Percentiles rank a stretch among this genome's conserved stretches.
phyloP scores from a whole-genome alignment of 257 asterid species.

The Ligustrum vulgare region DNA sequence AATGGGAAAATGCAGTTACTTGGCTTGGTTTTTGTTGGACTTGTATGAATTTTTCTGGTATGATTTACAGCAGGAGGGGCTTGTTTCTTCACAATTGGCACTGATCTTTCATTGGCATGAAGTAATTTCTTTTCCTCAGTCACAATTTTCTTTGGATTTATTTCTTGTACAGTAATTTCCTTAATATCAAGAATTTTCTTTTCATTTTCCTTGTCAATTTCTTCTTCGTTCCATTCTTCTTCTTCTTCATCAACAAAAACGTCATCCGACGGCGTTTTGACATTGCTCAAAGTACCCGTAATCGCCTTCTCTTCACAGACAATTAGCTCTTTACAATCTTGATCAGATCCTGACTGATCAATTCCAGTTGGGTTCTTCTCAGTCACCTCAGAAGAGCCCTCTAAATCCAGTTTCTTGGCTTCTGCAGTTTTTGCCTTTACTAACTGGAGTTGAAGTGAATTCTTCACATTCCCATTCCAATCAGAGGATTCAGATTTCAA shows the following conservation, averaged over 20 bases:
- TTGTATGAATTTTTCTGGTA: slow-evolving; percentile 37
- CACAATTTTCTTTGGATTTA: slow-evolving; percentile 36
- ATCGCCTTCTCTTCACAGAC: slow-evolving; percentile 57
- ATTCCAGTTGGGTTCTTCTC: slow-evolving; percentile 25
- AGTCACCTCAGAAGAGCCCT: slow-evolving; percentile 10
- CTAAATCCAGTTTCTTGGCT: slow-evolving; percentile 22
- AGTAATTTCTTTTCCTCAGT: slow-evolving; percentile 41
- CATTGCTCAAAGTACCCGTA: slow-evolving; percentile 37
- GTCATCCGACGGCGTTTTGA: slow-evolving; percentile 31
- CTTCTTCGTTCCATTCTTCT: slow-evolving; percentile 26
- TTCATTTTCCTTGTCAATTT: slow-evolving; percentile 36
- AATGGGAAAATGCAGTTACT: slow-evolving; percentile 32
- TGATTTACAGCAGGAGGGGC: slow-evolving; percentile 33
- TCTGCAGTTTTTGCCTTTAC: slow-evolving; percentile 28
- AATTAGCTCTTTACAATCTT: slow-evolving; percentile 38
- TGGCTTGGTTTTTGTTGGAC: slow-evolving; percentile 43
- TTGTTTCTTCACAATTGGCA: slow-evolving; percentile 42
- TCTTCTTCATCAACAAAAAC: slow-evolving; percentile 29
- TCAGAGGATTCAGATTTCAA: slow-evolving; percentile 29
- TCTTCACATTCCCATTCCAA: slow-evolving; percentile 13
- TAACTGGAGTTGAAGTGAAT: slow-evolving; percentile 26
- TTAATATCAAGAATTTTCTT: slow-evolving; percentile 41
- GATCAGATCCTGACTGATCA: slow-evolving; percentile 46
- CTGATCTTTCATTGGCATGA: slow-evolving; percentile 33
- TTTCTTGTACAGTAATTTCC: slow-evolving; percentile 35